A percentile compares a stretch with the other conserved stretches of the same genome.
Evolutionary conservation across 2,329 filamentous ascomycete genomes (phyloP).

Genomic region (Sclerotinia trifoliorum): DNA sequence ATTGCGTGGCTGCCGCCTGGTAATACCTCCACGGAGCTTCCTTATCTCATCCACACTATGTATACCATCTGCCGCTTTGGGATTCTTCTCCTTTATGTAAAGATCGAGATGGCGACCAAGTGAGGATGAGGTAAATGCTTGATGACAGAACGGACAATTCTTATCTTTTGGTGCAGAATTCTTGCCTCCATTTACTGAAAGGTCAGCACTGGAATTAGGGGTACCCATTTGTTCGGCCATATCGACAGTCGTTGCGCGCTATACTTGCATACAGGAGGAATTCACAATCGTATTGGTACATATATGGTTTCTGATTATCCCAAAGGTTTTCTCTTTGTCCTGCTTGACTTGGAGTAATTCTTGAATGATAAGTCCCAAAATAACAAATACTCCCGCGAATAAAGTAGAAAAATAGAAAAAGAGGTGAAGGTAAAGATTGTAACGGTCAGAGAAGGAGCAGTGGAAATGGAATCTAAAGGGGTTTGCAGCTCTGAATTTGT

Average conservation of each 20-base stretch:
- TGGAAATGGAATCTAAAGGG: slow-evolving; percentile 20
- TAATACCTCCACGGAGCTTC: slow-evolving; percentile 80
- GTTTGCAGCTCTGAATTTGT: slow-evolving; percentile 22
- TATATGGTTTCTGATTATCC: background rate
- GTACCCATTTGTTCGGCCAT: slow-evolving; percentile 41
- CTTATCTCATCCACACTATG: slow-evolving; percentile 89
- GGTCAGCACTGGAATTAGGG: slow-evolving; percentile 39
- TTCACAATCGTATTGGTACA: slow-evolving; percentile 3
- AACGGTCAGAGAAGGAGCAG: background rate
- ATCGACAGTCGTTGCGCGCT: slow-evolving; percentile 11
- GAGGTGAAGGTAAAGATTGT: slow-evolving; percentile 5
- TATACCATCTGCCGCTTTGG: slow-evolving; percentile 79
- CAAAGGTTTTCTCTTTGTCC: slow-evolving; percentile 10
- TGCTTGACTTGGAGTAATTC: slow-evolving; percentile 4
- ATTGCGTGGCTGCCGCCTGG: slow-evolving; percentile 74
- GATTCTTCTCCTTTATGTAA: slow-evolving; percentile 91
- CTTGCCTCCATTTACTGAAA: slow-evolving; percentile 38
- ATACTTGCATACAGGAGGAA: slow-evolving; percentile 9
- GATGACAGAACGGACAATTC: slow-evolving; percentile 81
- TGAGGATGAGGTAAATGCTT: slow-evolving; percentile 90
- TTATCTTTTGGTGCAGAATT: slow-evolving; percentile 66
- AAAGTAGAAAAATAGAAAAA: slow-evolving; percentile 8
- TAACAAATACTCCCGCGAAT: slow-evolving; percentile 19
- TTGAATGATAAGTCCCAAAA: slow-evolving; percentile 8
- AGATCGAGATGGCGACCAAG: slow-evolving; percentile 91